phyloP scores from a whole-genome alignment of 768 basidiomycete genomes.

The Auricularia cornea region DNA sequence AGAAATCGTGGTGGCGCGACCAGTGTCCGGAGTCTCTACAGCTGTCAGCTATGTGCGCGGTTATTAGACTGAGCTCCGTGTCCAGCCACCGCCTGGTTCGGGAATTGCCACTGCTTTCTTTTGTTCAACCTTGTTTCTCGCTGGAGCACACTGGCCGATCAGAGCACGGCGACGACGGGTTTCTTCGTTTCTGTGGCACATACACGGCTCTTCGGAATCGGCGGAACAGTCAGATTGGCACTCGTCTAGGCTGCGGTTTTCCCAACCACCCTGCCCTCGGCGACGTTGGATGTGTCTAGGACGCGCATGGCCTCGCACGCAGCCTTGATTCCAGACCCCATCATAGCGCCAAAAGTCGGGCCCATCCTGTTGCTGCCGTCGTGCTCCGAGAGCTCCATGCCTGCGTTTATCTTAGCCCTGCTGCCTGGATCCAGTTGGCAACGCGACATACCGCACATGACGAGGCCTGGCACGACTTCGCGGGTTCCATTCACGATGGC shows the following conservation, averaged over 20 bases:
- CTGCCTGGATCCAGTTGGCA: neutral
- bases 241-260: neutral
- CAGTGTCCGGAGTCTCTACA: too few relatives aligned
- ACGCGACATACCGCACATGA: constrained; percentile 54
- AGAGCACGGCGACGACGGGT: too few relatives aligned
- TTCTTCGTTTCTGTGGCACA: neutral
- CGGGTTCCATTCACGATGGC: constrained; percentile 72
- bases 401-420: constrained; percentile 25
- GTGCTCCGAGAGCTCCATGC: constrained; percentile 78
- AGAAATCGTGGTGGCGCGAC: too few relatives aligned
- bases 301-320: constrained; percentile 55
- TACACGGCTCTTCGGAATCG: neutral
- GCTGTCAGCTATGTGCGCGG: too few relatives aligned
- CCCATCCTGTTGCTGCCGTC: constrained; percentile 72
- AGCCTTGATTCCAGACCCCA: constrained; percentile 66
- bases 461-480: constrained; percentile 66
- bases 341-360: constrained; percentile 76
- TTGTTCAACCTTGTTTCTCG: too few relatives aligned
- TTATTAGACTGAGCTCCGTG: too few relatives aligned
- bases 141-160: too few relatives aligned
- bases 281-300: constrained; percentile 40
- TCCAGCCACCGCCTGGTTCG: too few relatives aligned
- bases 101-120: too few relatives aligned
- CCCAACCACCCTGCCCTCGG: constrained; percentile 48
- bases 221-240: neutral